A percentile compares a stretch with the other conserved stretches of the same genome.
Evolutionary conservation across 2,329 filamentous ascomycete species (phyloP).

Genomic region (Ilyonectria robusta): DNA sequence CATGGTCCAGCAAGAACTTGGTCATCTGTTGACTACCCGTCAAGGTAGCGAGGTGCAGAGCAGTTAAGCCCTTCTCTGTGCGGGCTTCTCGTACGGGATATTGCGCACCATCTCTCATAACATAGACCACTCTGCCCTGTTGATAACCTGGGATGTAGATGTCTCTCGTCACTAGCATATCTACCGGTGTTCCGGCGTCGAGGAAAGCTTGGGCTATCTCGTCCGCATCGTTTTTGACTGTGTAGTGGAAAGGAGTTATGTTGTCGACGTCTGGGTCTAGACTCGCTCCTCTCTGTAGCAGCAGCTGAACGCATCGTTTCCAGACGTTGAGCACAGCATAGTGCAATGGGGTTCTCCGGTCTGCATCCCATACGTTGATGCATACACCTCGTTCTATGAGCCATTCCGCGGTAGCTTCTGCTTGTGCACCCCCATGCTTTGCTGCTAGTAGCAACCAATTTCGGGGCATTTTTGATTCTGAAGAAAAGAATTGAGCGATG

Average conservation of each 20-base stretch:
- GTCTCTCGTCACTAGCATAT: conserved; percentile 6
- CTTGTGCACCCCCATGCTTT: conserved; percentile 8
- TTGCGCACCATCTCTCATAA: background rate
- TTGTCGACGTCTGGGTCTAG: conserved; percentile 4
- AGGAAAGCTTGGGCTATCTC: conserved; percentile 15
- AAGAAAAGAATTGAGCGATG: conserved; percentile 15
- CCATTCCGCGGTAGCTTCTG: conserved; percentile 12
- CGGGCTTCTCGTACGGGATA: background rate
- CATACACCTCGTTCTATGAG: conserved; percentile 13
- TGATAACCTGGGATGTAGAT: background rate
- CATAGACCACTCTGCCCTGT: background rate
- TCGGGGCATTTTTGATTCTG: conserved; percentile 16
- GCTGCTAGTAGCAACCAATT: conserved; percentile 12
- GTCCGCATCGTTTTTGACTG: background rate
- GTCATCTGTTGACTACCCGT: conserved; percentile 8
- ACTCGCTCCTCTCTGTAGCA: conserved; percentile 8
- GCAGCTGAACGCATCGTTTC: conserved; percentile 15
- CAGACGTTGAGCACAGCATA: conserved; percentile 10
- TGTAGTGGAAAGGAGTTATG: conserved; percentile 21
- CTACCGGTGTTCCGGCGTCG: conserved; percentile 6
- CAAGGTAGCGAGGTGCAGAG: conserved; percentile 9
- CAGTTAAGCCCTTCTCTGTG: conserved; percentile 3
- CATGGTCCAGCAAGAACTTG: conserved; percentile 16
- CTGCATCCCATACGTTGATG: conserved; percentile 11
- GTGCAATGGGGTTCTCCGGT: conserved; percentile 9